Evolutionary conservation across 768 basidiomycete species (phyloP), one percentile per base, ranked within the genome.

Genomic region (Mycena filopes): DNA sequence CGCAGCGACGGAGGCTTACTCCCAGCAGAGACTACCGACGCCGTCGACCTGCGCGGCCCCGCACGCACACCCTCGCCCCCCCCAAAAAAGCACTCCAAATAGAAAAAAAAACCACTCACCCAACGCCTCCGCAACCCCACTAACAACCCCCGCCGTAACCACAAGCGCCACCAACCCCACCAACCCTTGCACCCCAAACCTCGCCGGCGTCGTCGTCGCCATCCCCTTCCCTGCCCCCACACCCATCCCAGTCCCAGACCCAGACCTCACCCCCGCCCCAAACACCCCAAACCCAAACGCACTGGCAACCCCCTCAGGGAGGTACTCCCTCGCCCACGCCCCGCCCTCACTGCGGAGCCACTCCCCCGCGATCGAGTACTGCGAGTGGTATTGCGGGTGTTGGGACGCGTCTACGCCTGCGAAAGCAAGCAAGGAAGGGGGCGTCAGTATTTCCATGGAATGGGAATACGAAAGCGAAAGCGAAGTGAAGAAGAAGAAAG

Each of bases 101-200:
- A 50, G 45, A 40, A 58, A 33, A 6, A 12, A 62, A 62, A 57
- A 48, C 36, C 54, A 83, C 89, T 65, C 73, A 95, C 95, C 95
- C 18, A 97, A 78, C 0, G 95, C 95, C 76, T 97, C 96, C n/a
- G 92, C 89, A 25, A 95, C 81, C 20, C 92, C 95, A 23, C 92
- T 89, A 15, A 95, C 89, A 33, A 95, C 63, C 1, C 95, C 96
- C 15, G 92, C 36, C 36, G 36, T 36, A 10, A 36, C 11, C 36
- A 36, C 84, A 3, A 93, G 79, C 18, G 82, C 78, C 47, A 81
- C 74, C 50, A 94, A 75, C 1, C 91, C 90, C 0, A 80, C 16
- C 79, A 83, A 67, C 68, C 90, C 77, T 47, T 82, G 72, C 42
- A 77, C 65, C 3, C 58, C 65, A 28, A 65, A 65, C 23, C 65